These are phyloP conservation scores for Ganoderma sp. DNA, from an alignment of 1,284 basidiomycete genomes.

Conservation along the genomic window DNA sequence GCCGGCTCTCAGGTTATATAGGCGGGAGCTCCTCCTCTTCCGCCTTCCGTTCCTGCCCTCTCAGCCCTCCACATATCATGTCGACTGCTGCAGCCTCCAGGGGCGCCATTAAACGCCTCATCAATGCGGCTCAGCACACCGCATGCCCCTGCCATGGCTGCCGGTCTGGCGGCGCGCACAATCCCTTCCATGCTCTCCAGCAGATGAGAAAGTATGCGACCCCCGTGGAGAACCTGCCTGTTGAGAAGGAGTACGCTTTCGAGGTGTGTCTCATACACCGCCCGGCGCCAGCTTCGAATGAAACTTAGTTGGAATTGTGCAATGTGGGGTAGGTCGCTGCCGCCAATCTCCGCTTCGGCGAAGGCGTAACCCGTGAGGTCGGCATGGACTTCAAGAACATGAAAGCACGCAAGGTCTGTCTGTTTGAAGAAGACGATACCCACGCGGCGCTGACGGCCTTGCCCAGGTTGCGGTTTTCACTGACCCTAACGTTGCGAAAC, in stretches of 20 bases:
- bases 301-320: not conserved
- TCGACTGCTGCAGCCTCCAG: constrained; percentile 55
- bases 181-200: constrained; percentile 53
- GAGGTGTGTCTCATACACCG: constrained; percentile 62
- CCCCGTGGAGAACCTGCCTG: constrained; percentile 65
- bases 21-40: constrained; percentile 1
- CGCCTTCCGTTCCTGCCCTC: not conserved
- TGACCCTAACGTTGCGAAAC: constrained; percentile 83
- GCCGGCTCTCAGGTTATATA: constrained; percentile 28
- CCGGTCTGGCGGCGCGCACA: constrained; percentile 49
- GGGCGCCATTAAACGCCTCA: constrained; percentile 68
- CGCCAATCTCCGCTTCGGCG: constrained; percentile 87
- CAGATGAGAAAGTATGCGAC: constrained; percentile 83
- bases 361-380: constrained; percentile 89
- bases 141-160: constrained; percentile 80
- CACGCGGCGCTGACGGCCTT: constrained; percentile 28
- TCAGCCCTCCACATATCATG: constrained; percentile 45
- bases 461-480: constrained; percentile 91
- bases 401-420: constrained; percentile 76
- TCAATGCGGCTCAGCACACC: constrained; percentile 73
- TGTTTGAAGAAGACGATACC: too few species aligned
- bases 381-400: constrained; percentile 94
- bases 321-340: constrained; percentile 75
- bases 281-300: too few species aligned
- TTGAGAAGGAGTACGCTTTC: constrained; percentile 94